These are phyloP conservation scores for Sporothrix dimorphospora DNA, from an alignment of 2,329 filamentous ascomycete genomes.

Conservation along the genomic window DNA sequence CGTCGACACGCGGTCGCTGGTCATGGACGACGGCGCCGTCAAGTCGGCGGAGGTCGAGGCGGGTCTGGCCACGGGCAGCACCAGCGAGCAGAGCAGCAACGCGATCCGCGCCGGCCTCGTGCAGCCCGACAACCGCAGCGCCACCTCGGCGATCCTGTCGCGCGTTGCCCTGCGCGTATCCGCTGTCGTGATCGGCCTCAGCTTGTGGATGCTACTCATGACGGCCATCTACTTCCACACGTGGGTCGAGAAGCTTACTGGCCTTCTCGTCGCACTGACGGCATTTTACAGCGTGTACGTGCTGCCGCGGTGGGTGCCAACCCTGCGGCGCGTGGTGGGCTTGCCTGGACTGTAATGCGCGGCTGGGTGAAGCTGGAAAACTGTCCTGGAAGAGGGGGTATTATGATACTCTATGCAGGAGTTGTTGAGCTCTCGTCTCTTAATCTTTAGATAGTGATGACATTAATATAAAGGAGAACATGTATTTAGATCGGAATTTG, in stretches of 20 bases:
- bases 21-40: slow-evolving; percentile 67
- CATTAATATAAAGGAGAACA: not conserved
- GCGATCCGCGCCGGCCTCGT: slow-evolving; percentile 35
- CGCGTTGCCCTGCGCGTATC: slow-evolving; percentile 50
- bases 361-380: not conserved
- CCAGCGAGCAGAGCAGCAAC: not conserved
- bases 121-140: not conserved
- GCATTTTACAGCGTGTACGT: slow-evolving; percentile 57
- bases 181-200: slow-evolving; percentile 67
- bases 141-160: slow-evolving; percentile 16
- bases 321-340: slow-evolving; percentile 50
- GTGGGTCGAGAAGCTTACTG: slow-evolving; percentile 86
- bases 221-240: slow-evolving; percentile 98
- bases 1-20: slow-evolving; percentile 65
- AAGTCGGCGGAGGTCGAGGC: slow-evolving; percentile 60
- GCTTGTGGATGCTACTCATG: slow-evolving; percentile 97
- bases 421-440: not conserved
- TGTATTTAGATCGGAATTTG: no score
- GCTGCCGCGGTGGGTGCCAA: slow-evolving; percentile 55
- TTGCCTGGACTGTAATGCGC: slow-evolving; percentile 53
- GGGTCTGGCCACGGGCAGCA: slow-evolving; percentile 25
- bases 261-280: slow-evolving; percentile 52
- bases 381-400: not conserved
- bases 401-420: not conserved
- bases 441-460: not conserved